Conservation (phyloP, 257 asterid genomes). For the Nicotiana paniculata region DNA sequence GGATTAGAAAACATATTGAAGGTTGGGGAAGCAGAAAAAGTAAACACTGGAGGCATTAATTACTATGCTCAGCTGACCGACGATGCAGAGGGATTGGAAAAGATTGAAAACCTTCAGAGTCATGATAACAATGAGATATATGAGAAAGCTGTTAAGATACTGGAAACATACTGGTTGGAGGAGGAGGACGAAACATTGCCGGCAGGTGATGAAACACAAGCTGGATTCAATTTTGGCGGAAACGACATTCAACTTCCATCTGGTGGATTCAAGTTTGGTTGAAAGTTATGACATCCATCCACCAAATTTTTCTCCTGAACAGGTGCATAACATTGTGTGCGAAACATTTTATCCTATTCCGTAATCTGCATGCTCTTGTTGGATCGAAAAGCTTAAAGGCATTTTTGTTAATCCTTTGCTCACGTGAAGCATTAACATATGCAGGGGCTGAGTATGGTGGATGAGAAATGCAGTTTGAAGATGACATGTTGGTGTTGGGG, state of each 20-base stretch:
- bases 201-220: constrained; percentile 43
- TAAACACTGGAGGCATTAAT: constrained; percentile 50
- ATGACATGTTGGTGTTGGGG: constrained; percentile 25
- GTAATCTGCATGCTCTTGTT: background rate
- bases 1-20: constrained; percentile 89
- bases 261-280: constrained; percentile 77
- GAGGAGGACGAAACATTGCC: constrained; percentile 67
- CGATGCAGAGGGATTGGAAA: constrained; percentile 83
- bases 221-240: constrained; percentile 75
- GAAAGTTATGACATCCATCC: constrained; percentile 29
- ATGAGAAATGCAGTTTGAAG: constrained; percentile 25
- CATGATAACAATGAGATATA: constrained; percentile 89
- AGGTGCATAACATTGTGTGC: constrained; percentile 11
- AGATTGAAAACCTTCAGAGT: constrained; percentile 78
- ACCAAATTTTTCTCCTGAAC: background rate
- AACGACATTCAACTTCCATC: constrained; percentile 54
- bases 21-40: constrained; percentile 84
- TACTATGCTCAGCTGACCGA: constrained; percentile 65
- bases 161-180: constrained; percentile 89
- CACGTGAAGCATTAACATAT: background rate
- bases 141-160: constrained; percentile 83
- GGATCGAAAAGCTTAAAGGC: background rate
- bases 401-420: background rate
- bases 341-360: background rate
- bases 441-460: constrained; percentile 19